phyloP scores from a whole-genome alignment of 352 stramenopile species.

The Thraustochytrium striatum region DNA sequence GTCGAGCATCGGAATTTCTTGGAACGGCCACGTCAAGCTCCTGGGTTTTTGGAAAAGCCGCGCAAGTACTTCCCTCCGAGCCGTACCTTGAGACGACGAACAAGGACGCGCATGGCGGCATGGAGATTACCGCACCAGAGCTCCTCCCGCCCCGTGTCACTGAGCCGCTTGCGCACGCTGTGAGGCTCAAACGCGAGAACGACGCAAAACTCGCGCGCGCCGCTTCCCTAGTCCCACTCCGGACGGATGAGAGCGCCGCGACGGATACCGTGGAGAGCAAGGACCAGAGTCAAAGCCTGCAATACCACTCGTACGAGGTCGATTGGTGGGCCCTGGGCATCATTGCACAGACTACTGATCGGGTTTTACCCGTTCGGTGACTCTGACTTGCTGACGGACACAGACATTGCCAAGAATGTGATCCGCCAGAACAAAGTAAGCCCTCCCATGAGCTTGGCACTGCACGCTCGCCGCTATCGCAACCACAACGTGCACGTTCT shows the following conservation, averaged over 20 bases:
- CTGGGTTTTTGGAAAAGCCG: constrained; percentile 1
- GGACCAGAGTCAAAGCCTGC: too few species aligned
- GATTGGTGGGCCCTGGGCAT: constrained; percentile 43
- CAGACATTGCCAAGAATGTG: constrained; percentile 11
- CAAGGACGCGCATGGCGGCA: neutral
- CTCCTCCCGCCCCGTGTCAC: neutral
- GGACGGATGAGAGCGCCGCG: too few species aligned
- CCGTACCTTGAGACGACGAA: neutral
- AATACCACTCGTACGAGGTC: neutral
- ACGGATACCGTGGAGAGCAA: too few species aligned
- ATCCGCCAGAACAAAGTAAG: neutral
- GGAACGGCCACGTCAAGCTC: constrained; percentile 43
- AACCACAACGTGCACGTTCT: neutral
- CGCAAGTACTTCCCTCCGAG: neutral
- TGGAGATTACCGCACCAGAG: neutral
- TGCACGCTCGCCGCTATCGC: neutral
- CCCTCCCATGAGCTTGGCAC: neutral
- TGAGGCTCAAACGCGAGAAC: neutral
- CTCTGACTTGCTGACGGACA: neutral
- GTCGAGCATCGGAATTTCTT: constrained; percentile 16
- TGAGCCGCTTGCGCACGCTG: neutral
- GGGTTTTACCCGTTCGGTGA: constrained; percentile 28
- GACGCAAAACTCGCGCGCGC: too few species aligned
- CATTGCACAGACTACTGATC: neutral
- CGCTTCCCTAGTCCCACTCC: too few species aligned